Conservation (phyloP, 257 asterid genomes). For the Solanum pinnatisectum region DNA sequence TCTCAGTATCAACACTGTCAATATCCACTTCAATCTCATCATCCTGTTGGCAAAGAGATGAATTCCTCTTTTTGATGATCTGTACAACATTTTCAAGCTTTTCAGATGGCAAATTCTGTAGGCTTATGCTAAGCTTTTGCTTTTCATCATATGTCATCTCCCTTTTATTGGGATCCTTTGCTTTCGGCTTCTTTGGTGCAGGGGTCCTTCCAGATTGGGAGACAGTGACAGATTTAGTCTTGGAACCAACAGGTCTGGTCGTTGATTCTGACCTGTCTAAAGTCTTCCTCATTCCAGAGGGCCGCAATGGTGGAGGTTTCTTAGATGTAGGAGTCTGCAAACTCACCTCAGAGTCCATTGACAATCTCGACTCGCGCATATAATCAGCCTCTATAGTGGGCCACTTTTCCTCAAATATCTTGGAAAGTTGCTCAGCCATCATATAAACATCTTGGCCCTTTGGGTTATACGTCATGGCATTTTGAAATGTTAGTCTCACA, state of each 20-base stretch:
- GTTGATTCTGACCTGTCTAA: slow-evolving; percentile 28
- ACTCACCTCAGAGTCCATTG: slow-evolving; percentile 32
- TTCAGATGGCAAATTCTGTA: slow-evolving; percentile 79
- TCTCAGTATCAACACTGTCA: slow-evolving; percentile 81
- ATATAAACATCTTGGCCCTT: slow-evolving; percentile 73
- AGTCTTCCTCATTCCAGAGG: slow-evolving; percentile 22
- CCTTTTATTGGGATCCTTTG: slow-evolving; percentile 77
- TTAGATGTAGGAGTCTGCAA: slow-evolving; percentile 42
- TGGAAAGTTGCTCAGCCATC: slow-evolving; percentile 74
- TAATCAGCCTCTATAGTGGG: slow-evolving; percentile 45
- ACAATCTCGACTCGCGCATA: slow-evolving; percentile 28
- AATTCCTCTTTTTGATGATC: slow-evolving; percentile 74
- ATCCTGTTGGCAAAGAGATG: slow-evolving; percentile 65
- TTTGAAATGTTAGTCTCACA: slow-evolving; percentile 66
- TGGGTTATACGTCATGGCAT: slow-evolving; percentile 81
- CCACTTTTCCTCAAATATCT: slow-evolving; percentile 68
- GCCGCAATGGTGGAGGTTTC: slow-evolving; percentile 32
- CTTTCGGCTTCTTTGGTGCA: slow-evolving; percentile 77
- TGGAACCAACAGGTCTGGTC: slow-evolving; percentile 23
- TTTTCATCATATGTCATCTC: slow-evolving; percentile 93
- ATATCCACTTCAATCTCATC: slow-evolving; percentile 94
- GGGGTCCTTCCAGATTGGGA: slow-evolving; percentile 37
- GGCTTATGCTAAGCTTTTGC: slow-evolving; percentile 64
- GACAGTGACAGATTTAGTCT: slow-evolving; percentile 20
- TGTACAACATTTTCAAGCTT: slow-evolving; percentile 81